Evolutionary conservation across 495 filamentous ascomycete species (phyloP), one percentile per base, ranked within the genome.

Genomic region (Amphirosellinia nigrospora): DNA sequence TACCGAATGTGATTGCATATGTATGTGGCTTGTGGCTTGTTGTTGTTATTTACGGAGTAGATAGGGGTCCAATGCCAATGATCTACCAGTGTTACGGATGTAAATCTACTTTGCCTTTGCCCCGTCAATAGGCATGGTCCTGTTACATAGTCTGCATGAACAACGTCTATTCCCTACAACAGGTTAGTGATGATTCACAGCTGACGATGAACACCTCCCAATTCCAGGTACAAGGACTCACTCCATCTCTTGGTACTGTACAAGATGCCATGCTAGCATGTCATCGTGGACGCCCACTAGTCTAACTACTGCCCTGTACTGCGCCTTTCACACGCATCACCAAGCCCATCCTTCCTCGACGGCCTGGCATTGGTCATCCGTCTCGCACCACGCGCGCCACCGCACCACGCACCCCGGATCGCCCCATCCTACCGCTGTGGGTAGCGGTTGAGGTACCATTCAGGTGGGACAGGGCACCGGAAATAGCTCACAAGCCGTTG

Each of bases 391-490:
- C 39, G 52, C 28, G 59, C 65, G 38, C 65, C 65, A n/a, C n/a
- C 21, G 34, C 16, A 26, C 32, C 28, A 45, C 39, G 52, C 28
- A 68, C 65, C 50, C 65, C 65, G 16, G 65, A 46, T 68, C 28
- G 39, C 65, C 53, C 39, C 39, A 45, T 58, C 39, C 30, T 65
- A 45, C 32, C 62, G 59, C 13, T 39, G 38, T 36, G 39, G 26
- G 39, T 39, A 59, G 39, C 38, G 36, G 23, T 46, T 26, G 53
- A 68, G 45, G 64, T 56, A 59, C 65, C 65, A 46, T 38, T 36
- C 65, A 34, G 50, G 65, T 68, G 65, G 65, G 65, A 68, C 65
- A 16, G 26, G 10, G 28, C 26, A 28, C 36, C 65, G 34, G 53
- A 68, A 45, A 58, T 59, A 48, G 38, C 38, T 9, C 28, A 48